Conservation (phyloP, 768 basidiomycete genomes). For the Auriscalpium vulgare region DNA sequence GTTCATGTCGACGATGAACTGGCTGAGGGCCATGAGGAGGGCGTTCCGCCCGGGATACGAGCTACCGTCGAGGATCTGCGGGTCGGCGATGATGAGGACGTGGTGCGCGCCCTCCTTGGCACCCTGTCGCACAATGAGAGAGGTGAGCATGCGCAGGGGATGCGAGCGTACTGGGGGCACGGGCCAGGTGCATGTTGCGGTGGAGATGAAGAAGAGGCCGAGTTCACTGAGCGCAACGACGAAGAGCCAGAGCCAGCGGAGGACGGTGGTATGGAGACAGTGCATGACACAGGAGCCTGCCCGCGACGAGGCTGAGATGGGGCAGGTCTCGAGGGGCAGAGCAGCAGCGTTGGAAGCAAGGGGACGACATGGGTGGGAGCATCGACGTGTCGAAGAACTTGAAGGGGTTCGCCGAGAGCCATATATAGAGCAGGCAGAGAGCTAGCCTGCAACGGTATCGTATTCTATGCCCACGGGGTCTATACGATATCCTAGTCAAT, state of each 20-base stretch:
- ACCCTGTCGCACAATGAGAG: conserved; percentile 2
- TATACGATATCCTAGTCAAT: too few species aligned
- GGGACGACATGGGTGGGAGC: too few species aligned
- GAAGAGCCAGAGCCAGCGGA: conserved; percentile 42
- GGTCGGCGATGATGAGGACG: conserved; percentile 81
- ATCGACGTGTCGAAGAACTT: too few species aligned
- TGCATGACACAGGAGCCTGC: too few species aligned
- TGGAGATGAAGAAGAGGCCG: conserved; percentile 36
- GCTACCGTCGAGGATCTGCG: conserved; percentile 71
- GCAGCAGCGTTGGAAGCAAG: too few species aligned
- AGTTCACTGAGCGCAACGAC: conserved; percentile 67
- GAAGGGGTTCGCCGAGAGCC: too few species aligned
- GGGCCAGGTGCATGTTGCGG: conserved; percentile 5
- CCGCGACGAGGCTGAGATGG: too few species aligned
- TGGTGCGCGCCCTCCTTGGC: conserved; percentile 26
- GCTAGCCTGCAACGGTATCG: too few species aligned
- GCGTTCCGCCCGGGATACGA: conserved; percentile 58
- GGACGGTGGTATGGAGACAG: too few species aligned
- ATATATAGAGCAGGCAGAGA: too few species aligned
- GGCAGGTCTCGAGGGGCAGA: too few species aligned
- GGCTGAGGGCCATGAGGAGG: conserved; percentile 35
- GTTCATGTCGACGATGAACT: conserved; percentile 70
- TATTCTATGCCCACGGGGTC: too few species aligned
- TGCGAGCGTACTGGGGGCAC: not conserved
- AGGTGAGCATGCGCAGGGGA: conserved; percentile 16